Base-by-base conservation (phyloP, 148 eudicot genomes). In the Cornus controversa region DNA sequence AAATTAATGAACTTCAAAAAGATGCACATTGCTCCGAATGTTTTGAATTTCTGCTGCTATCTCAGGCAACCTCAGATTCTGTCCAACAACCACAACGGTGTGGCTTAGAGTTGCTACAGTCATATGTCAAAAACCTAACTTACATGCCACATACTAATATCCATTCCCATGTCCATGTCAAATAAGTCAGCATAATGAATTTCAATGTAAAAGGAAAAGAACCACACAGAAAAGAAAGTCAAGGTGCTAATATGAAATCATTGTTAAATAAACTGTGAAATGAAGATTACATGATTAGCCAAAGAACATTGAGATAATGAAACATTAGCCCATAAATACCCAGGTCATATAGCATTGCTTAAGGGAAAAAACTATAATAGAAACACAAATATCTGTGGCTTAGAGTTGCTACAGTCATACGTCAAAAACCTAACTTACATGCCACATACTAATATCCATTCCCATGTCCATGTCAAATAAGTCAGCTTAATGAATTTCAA, bases 1-100 rank as follows among this genome's bases (percentile, higher is more conserved):
- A 64, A 75, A 14, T 37, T 37, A 37, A 65, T 25, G 77, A 40
- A 75, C 70, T 75, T 27, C 37, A 10, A 75, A 64, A 22, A 64
- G 18, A 34, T 24, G 68, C 54, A 62, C 62, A 36, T 58, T 60
- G 53, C 54, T 23, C 47, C 69, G 14, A 37, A 24, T 9, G 11
- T 63, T 28, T 22, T 23, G 75, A 58, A 2, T n/a, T 57, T 31
- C 62, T 31, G 13, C 25, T 24, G 26, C 6, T 63, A n/a, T 27
- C 8, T 37, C 68, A 34, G 34, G 54, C 67, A 36, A 45, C 69
- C 34, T 62, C 69, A 16, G n/a, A 37, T 62, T 29, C 34, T 37
- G 34, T 37, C n/a, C 69, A 36, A 40, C 27, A 36, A 8, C 67
- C 67, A 58, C 9, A 53, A 45, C 50, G 15, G n/a, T 60, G 53